Conservation (phyloP, 768 basidiomycete species). For the Agaricus blazei region DNA sequence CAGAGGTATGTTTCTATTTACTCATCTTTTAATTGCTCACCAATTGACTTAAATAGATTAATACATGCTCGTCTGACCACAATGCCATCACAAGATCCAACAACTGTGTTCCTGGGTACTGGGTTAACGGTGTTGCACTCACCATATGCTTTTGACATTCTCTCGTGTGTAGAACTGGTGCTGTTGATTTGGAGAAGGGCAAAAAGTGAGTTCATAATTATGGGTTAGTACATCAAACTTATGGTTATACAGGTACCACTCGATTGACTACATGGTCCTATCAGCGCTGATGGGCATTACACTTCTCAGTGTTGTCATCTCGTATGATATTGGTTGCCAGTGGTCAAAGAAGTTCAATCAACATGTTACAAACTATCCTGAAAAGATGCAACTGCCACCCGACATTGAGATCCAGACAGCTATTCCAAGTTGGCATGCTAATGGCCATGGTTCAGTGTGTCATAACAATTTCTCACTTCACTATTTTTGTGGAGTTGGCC, state of each 20-base stretch:
- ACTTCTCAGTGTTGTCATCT: no score
- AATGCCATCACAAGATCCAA: no score
- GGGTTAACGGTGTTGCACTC: conserved; percentile 17
- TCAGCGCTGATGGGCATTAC: no score
- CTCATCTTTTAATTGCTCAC: no score
- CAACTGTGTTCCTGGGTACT: no score
- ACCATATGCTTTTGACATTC: conserved; percentile 21
- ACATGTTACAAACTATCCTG: conserved; percentile 7
- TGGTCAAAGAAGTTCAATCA: no score
- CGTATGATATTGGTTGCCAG: no score
- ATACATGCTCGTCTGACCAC: no score
- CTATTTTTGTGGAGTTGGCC: conserved; percentile 16
- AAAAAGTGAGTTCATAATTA: conserved; percentile 19
- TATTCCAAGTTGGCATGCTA: conserved; percentile 24
- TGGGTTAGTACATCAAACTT: no score
- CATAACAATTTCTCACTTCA: conserved; percentile 19
- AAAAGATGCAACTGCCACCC: background rate
- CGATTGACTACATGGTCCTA: no score
- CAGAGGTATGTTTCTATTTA: background rate
- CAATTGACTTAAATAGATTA: no score
- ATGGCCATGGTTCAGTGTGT: conserved; percentile 19
- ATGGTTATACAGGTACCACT: no score
- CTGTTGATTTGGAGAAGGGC: conserved; percentile 26
- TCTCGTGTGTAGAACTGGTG: conserved; percentile 16
- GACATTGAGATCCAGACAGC: background rate